Percentiles rank a stretch among this genome's conserved stretches.
phyloP scores from a whole-genome alignment of 177 flowering plant species.

The Vitis hybrid region DNA sequence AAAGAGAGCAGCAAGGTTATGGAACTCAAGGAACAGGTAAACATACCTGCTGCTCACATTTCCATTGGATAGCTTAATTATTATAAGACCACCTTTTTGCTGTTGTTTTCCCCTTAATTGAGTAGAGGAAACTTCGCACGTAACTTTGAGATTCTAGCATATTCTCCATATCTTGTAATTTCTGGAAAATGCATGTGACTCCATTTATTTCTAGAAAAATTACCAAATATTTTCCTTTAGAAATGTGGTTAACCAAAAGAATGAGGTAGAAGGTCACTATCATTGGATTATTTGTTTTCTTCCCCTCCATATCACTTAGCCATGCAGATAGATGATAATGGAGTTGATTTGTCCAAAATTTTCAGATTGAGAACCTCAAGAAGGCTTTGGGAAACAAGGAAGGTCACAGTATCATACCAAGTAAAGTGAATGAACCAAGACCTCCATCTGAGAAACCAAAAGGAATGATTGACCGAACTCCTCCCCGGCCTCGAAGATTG shows the following conservation, averaged over 20 bases:
- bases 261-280: too few relatives aligned
- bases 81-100: too few relatives aligned
- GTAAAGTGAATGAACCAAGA: constrained; percentile 21
- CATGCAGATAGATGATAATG: neutral
- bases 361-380: constrained; percentile 76
- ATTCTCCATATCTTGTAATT: neutral
- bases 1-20: constrained; percentile 74
- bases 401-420: constrained; percentile 16
- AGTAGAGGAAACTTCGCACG: too few relatives aligned
- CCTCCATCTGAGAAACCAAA: constrained; percentile 20
- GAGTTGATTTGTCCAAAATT: neutral
- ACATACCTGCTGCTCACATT: neutral
- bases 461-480: constrained; percentile 26
- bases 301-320: too few relatives aligned
- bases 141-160: too few relatives aligned
- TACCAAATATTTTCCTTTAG: too few relatives aligned
- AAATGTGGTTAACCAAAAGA: too few relatives aligned
- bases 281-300: neutral
- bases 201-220: neutral
- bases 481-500: constrained; percentile 34
- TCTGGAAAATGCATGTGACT: neutral
- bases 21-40: constrained; percentile 82
- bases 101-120: neutral
- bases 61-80: constrained; percentile 7
- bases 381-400: constrained; percentile 63